Base-by-base conservation (phyloP, 108 stramenopile genomes). In the Schizochytrium sp. region DNA sequence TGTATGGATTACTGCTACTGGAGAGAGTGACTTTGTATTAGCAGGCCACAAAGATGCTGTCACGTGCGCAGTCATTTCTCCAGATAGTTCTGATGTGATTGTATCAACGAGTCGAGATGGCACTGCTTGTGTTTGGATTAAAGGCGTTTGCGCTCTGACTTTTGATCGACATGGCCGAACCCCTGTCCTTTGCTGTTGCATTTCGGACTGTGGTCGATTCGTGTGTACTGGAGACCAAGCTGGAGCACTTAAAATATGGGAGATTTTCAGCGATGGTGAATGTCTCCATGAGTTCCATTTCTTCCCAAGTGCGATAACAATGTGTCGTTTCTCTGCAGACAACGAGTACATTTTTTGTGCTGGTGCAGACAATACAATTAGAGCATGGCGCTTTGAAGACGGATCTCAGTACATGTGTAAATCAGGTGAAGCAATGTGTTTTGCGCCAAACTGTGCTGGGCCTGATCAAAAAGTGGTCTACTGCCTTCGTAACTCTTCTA, bases 401-500 rank as follows among this genome's bases (percentile, higher is more conserved):
- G 76, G 76, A n/a, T n/a, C 50, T n/a, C 76, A 83, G 53, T 83
- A 83, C 76, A 83, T 83, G 76, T 83, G 76, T 53, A 83, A 83
- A 40, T 83, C 76, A n/a, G 76, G 76, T n/a, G 76, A 83, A 42
- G 76, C 76, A 0, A 83, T 83, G 76, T 49, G 76, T n/a, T 55
- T 83, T 10, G 53, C 76, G 50, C 47, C 76, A 38, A 5, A 42
- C 50, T 83, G 47, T 42, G 76, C 76, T 5, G 53, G 28, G n/a
- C 1, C 47, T 5, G 50, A 55, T n/a, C 50, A 83, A 42, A 83
- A 83, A 53, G 50, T 83, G 50, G 15, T 83, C 45, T 83, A 55
- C 53, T 83, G 76, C 28, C 47, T 83, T 5, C 76, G 76, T 10
- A 83, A 47, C 76, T 83, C 76, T 38, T 83, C 76, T 5, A 83